A percentile compares a stretch with the other conserved stretches of the same genome.
phyloP scores from a whole-genome alignment of 2,329 filamentous ascomycete species.

The Curvularia sp. region DNA sequence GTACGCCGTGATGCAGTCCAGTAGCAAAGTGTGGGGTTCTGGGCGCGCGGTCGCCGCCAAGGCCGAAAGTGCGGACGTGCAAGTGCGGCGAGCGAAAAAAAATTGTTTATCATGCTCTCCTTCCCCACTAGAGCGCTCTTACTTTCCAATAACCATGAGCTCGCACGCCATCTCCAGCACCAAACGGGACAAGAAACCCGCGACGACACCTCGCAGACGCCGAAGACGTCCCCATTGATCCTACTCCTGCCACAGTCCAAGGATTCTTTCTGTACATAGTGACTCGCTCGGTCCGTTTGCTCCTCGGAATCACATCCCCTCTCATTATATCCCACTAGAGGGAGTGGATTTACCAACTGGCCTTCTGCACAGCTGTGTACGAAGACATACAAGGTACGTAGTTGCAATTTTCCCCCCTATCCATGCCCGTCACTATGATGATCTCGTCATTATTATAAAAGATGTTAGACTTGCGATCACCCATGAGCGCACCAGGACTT shows the following conservation, averaged over 20 bases:
- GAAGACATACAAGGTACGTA: constrained; percentile 22
- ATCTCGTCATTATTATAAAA: constrained; percentile 46
- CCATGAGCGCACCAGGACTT: constrained; percentile 49
- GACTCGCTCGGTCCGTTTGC: constrained; percentile 24
- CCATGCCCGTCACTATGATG: constrained; percentile 39
- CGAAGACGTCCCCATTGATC: constrained; percentile 13
- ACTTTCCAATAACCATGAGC: constrained; percentile 41
- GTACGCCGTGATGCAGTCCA: background rate
- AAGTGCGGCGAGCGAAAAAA: constrained; percentile 28
- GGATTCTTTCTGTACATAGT: constrained; percentile 16
- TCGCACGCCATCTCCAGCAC: constrained; percentile 25
- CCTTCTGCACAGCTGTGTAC: background rate
- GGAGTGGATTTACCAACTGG: constrained; percentile 11
- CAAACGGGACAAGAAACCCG: constrained; percentile 23
- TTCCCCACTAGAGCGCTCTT: constrained; percentile 31
- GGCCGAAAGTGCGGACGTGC: constrained; percentile 14
- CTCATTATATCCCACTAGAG: constrained; percentile 13
- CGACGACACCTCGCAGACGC: constrained; percentile 15
- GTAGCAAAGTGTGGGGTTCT: constrained; percentile 14
- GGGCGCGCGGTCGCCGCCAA: constrained; percentile 18
- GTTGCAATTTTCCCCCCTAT: constrained; percentile 8
- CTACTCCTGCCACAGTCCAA: constrained; percentile 3
- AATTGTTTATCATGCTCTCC: constrained; percentile 31
- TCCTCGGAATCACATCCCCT: background rate
- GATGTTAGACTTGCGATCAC: constrained; percentile 53